Percentiles rank a stretch among this genome's conserved stretches.
phyloP scores from a whole-genome alignment of 176 grass and related monocot genomes.

The Bolboschoenus planiculmis region DNA sequence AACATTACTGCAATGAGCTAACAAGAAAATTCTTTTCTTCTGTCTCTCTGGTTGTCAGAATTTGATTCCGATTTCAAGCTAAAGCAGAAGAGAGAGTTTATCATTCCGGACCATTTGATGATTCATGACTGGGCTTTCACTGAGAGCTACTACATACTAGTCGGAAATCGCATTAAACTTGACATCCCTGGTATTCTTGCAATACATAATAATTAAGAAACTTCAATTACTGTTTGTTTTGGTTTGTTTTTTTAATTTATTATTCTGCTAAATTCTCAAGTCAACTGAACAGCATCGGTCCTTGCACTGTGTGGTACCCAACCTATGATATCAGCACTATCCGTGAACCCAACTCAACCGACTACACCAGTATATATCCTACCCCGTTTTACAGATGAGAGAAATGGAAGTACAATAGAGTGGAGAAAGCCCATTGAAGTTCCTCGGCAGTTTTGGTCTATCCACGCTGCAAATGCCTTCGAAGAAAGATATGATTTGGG shows the following conservation, averaged over 20 bases:
- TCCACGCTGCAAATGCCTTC: slow-evolving; percentile 81
- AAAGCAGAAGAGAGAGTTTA: slow-evolving; percentile 65
- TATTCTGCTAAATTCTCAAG: background rate
- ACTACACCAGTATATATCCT: slow-evolving; percentile 84
- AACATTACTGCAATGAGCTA: background rate
- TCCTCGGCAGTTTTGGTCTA: slow-evolving; percentile 59
- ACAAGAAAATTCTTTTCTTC: background rate
- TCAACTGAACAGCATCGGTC: slow-evolving; percentile 42
- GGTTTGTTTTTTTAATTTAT: background rate
- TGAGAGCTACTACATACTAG: slow-evolving; percentile 59
- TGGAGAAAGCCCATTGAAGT: slow-evolving; percentile 67
- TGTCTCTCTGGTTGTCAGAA: slow-evolving; percentile 28
- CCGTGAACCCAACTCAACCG: slow-evolving; percentile 49
- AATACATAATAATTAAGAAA: background rate
- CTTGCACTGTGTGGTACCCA: slow-evolving; percentile 62
- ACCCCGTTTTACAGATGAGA: slow-evolving; percentile 41
- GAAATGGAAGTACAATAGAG: slow-evolving; percentile 22
- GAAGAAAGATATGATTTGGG: slow-evolving; percentile 54
- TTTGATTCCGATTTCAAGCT: slow-evolving; percentile 57
- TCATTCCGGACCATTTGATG: slow-evolving; percentile 75
- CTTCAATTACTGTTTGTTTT: background rate
- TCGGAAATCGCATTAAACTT: slow-evolving; percentile 87
- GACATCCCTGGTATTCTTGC: slow-evolving; percentile 52
- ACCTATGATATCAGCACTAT: slow-evolving; percentile 77
- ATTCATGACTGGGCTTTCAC: slow-evolving; percentile 99